Evolutionary conservation across 106 monocot genomes (phyloP), one percentile per base, ranked within the genome.

Genomic region (Allium sativum): DNA sequence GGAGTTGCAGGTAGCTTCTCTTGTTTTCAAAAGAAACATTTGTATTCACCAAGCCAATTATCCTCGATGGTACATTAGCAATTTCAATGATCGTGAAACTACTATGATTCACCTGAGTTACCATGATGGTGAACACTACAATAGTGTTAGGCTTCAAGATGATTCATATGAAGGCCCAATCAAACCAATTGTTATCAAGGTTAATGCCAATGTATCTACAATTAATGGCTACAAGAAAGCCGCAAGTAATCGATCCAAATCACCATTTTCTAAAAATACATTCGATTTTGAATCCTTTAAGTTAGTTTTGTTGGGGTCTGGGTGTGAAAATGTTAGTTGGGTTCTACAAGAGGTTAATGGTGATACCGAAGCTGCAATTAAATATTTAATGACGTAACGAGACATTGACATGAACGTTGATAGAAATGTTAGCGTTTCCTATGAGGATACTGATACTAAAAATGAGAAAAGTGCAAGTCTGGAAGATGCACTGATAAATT

Each of bases 1-100:
- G 87, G 92, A 92, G 69, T 70, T 92, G 71, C 92, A 92, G 82
- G 92, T 84, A 47, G 76, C 92, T 58, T 92, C 92, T 54, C 84
- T 92, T 73, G 77, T 84, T 67, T 81, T 74, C 9, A 66, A 55
- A 74, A 81, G 67, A 62, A 92, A 92, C 69, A 84, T 92, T 40
- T 92, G 92, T 56, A 92, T 92, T 53, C 92, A 92, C 58, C 81
- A 92, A 87, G 71, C 68, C 77, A 84, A 67, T 68, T 78, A 81
- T 21, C 84, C 92, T 57, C 78, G 92, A 21, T 92, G 87, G 92
- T 92, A 92, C 70, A 84, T 92, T 63, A 68, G 62, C 57, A 92
- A 92, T 65, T 92, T 92, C 61, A 43, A 66, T 63, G 62, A 58
- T 42, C 65, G 70, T 19, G 79, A 77, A 65, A 73, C 73, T 48